phyloP scores from a whole-genome alignment of 2,329 filamentous ascomycete genomes.

The Blastomyces parvus region DNA sequence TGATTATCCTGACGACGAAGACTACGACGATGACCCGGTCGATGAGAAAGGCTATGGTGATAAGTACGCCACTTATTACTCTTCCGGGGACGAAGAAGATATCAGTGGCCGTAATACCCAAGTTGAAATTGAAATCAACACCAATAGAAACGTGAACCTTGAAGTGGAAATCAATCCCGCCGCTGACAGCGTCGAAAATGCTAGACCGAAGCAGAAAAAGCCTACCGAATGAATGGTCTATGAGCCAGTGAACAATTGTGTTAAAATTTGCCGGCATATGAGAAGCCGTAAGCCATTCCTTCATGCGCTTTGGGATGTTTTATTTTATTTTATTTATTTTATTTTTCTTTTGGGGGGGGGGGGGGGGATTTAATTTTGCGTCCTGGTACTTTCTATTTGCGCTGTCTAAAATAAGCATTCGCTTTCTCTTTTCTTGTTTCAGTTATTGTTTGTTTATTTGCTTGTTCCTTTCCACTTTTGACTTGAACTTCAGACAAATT shows the following conservation, averaged over 20 bases:
- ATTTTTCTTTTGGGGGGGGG: no score
- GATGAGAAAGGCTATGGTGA: neutral
- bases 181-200: no score
- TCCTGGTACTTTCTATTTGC: neutral
- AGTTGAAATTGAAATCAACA: neutral
- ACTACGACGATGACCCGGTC: neutral
- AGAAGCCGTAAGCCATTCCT: neutral
- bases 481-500: neutral
- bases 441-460: neutral
- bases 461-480: neutral
- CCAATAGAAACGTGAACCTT: neutral
- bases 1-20: neutral
- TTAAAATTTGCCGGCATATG: neutral
- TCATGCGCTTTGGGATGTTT: neutral
- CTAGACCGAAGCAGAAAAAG: neutral
- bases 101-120: slow-evolving; percentile 1
- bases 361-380: neutral
- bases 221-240: neutral
- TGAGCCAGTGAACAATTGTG: neutral
- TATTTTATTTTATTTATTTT: neutral
- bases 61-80: neutral
- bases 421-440: neutral
- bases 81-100: neutral
- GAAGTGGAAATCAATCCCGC: neutral
- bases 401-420: neutral